Evolutionary conservation across 2,329 filamentous ascomycete species (phyloP).

Genomic region (Fusarium solani-melongenae): DNA sequence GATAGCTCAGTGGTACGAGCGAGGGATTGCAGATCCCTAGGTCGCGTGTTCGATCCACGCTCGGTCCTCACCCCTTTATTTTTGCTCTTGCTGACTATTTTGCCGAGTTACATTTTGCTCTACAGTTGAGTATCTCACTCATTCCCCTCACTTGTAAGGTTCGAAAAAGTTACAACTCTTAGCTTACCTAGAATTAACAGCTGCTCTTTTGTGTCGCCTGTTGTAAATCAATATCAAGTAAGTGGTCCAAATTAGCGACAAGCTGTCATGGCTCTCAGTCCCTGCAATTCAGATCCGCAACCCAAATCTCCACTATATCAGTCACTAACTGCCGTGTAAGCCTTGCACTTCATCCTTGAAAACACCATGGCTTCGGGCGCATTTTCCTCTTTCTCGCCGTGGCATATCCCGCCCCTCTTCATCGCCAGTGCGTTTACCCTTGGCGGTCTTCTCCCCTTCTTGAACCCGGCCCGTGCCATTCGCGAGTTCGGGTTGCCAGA

Average conservation of each 20-base stretch:
- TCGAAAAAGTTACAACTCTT: background rate
- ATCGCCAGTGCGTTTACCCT: constrained; percentile 46
- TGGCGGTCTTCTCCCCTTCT: constrained; percentile 49
- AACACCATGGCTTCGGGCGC: constrained; percentile 23
- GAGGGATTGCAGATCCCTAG: constrained; percentile 42
- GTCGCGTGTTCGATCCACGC: constrained; percentile 41
- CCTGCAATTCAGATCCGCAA: background rate
- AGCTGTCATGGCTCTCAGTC: background rate
- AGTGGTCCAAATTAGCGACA: background rate
- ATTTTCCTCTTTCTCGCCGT: constrained; percentile 28
- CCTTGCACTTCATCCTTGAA: background rate
- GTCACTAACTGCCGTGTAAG: background rate
- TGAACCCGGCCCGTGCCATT: constrained; percentile 46
- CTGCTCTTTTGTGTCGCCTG: background rate
- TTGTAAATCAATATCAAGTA: background rate
- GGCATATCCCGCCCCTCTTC: constrained; percentile 43
- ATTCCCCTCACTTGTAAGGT: background rate
- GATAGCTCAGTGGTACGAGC: constrained; percentile 41
- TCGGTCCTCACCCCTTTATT: constrained; percentile 22
- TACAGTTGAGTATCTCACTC: background rate
- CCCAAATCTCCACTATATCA: background rate
- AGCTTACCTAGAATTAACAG: background rate
- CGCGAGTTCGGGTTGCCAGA: constrained; percentile 48
- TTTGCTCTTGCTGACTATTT: constrained; percentile 8
- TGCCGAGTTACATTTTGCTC: background rate